Base-by-base conservation (phyloP, 495 filamentous ascomycete species). In the Lophiostoma macrostomum region DNA sequence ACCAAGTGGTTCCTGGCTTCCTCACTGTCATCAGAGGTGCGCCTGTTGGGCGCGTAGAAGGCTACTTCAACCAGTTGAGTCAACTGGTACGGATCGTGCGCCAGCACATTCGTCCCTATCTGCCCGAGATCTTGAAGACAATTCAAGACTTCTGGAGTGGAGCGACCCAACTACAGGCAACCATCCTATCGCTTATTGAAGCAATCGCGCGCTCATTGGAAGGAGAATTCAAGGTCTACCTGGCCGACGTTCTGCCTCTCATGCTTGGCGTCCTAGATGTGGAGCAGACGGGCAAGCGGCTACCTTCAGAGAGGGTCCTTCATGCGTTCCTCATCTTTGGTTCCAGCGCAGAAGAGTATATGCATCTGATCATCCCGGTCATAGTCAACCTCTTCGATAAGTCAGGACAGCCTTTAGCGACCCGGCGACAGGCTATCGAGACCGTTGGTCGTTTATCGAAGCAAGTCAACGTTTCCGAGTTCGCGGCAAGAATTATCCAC, bases 361-460 rank as follows among this genome's bases (percentile, higher is more conserved):
- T 99, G 93, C 93, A 97, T 69, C 77, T 99, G 24, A 97, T 99
- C 58, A 90, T 99, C 29, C 93, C 93, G 6, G 85, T 91, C n/a
- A 86, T 99, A 53, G 88, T 99, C 14, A 80, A 84, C 13, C 81
- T 95, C 46, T 96, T 96, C 63, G 89, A 97, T 61, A 91, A 86
- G 53, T 78, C 82, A 16, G 81, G 84, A 30, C 85, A 93, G 54
- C 88, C 88, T 5, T 72, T 78, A 8, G 81, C 82, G 52, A 78
- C 94, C 32, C 85, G 90, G 25, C 91, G 90, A 67, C 81, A 80
- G 24, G 90, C 91, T 10, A 96, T 99, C 63, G 93, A 99, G 56
- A 95, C 91, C 0, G 78, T 99, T 42, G 91, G 89, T 13, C 90
- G 89, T 65, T 78, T 97, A n/a, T 96, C 90, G 11, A 82, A 88